Evolutionary conservation across 2,329 filamentous ascomycete genomes (phyloP).

Genomic region (Fusarium sp.): DNA sequence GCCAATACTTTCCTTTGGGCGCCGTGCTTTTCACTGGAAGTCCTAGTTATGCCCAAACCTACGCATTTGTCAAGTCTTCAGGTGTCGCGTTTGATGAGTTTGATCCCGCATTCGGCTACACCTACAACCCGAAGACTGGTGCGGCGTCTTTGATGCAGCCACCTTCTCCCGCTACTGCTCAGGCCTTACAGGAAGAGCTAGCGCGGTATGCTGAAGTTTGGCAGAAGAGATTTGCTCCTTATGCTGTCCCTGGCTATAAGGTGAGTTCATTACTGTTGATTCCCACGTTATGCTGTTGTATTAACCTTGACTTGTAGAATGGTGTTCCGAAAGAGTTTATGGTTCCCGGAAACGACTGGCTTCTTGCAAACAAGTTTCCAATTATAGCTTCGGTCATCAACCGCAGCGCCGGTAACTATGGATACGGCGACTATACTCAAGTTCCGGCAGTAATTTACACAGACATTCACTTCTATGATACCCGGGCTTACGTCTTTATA

Average conservation of each 20-base stretch:
- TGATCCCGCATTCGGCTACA: neutral
- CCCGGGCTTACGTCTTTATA: no score
- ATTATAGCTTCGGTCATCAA: neutral
- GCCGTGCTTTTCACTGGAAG: neutral
- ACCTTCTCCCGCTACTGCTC: accelerated
- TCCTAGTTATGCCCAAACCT: neutral
- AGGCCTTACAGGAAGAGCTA: neutral
- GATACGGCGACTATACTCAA: neutral
- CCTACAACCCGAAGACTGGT: neutral
- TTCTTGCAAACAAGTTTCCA: neutral
- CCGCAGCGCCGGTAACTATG: neutral
- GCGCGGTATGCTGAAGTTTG: neutral
- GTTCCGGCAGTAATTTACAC: neutral
- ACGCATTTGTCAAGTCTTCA: neutral
- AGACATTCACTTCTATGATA: no score
- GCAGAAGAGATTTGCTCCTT: neutral
- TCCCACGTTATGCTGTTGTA: accelerated
- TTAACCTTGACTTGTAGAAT: neutral
- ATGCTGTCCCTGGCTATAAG: neutral
- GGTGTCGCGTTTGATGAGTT: neutral
- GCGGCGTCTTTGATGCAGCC: neutral
- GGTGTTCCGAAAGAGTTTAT: neutral
- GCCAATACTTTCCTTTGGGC: neutral
- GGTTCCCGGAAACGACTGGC: neutral
- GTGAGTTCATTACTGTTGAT: neutral